A percentile compares a stretch with the other conserved stretches of the same genome.
Conservation (phyloP, 495 filamentous ascomycete species). For the Niebla homalea region DNA sequence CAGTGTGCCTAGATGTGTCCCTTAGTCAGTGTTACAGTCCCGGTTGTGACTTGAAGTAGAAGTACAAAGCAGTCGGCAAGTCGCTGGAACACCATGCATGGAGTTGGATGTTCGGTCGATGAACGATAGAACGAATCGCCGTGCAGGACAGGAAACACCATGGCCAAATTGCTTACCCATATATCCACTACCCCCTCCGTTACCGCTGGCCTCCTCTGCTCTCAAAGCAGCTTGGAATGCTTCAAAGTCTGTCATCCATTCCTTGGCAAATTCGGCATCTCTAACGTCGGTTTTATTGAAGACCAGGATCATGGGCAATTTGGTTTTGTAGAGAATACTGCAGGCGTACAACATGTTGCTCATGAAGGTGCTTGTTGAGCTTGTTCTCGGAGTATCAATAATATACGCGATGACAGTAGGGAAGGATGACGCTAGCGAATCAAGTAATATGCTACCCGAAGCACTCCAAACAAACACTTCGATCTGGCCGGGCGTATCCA, state of each 20-base stretch:
- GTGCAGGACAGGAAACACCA: no score
- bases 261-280: constrained; percentile 81
- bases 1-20: constrained; percentile 33
- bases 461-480: constrained; percentile 98
- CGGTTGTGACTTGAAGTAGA: no score
- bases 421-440: constrained; percentile 81
- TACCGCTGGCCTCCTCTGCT: constrained; percentile 62
- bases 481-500: constrained; percentile 95
- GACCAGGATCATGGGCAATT: constrained; percentile 92
- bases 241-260: constrained; percentile 99
- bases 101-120: no score
- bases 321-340: constrained; percentile 96
- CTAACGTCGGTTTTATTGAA: constrained; percentile 98
- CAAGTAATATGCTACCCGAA: constrained; percentile 81
- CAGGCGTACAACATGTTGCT: constrained; percentile 99
- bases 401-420: constrained; percentile 95
- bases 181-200: constrained; percentile 64
- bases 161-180: constrained; percentile 45
- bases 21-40: no score
- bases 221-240: constrained; percentile 80
- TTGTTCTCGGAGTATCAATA: constrained; percentile 87
- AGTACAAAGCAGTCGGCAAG: no score
- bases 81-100: no score
- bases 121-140: no score
- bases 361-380: constrained; percentile 94